Evolutionary conservation across 2,329 filamentous ascomycete genomes (phyloP), one percentile per base, ranked within the genome.

Genomic region (Arthrocladium fulminans): DNA sequence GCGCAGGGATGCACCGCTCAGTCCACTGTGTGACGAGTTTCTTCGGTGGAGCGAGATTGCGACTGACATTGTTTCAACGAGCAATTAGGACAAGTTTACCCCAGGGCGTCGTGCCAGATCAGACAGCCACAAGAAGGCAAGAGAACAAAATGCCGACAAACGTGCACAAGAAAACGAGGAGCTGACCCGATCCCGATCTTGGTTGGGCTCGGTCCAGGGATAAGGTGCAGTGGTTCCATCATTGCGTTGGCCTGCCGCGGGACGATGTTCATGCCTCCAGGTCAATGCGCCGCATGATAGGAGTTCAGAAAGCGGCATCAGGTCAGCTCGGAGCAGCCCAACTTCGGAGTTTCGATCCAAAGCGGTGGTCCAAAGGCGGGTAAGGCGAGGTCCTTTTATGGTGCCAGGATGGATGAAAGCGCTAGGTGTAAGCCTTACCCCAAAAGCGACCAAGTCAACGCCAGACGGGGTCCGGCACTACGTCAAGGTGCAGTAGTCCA

Each of bases 401-500:
- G 25, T 19, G 25, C 41, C 24, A 32, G 25, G 41, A 25, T 29
- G 7, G 17, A 32, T 12, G 22, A 23, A 23, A 4, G 22, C 42
- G 30, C 27, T 45, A 45, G 42, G 29, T 6, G 15, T 3, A 32
- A 35, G 37, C 29, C 29, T 35, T 37, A 37, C 12, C 15, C 29
- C 29, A 20, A 25, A 37, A 45, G 20, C 25, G 20, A 27, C 19
- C 39, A 23, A 41, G 23, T 20, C 15, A 34, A 22, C 29, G 12
- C 19, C 13, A 8, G 23, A 10, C n/a, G 38, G 2, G 10, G 20
- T 25, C 39, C 42, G 19, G 27, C 27, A 45, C 42, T 24, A 45
- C 42, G 42, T 45, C 42, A 45, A 23, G 12, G 15, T 45, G 29
- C 42, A 45, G 15, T 24, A 45, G 27, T 24, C 2, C 20, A n/a